Conservation (phyloP, 1,284 basidiomycete genomes). For the Amylostereum chailletii region DNA sequence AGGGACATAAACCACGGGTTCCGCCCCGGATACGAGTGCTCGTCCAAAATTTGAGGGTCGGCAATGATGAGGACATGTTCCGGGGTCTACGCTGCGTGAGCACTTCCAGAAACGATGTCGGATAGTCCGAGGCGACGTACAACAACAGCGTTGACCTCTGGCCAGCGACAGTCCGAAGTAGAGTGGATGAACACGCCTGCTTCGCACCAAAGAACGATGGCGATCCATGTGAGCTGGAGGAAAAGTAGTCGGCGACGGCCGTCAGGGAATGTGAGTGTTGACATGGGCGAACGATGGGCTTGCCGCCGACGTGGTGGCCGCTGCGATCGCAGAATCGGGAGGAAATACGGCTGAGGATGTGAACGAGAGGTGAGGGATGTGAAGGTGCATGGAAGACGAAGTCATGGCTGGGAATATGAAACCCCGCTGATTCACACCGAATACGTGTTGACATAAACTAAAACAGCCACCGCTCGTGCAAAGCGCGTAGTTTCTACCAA, state of each 20-base stretch:
- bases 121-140: slow-evolving; percentile 17
- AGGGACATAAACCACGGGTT: slow-evolving; percentile 38
- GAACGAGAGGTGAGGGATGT: too few species aligned
- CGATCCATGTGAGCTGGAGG: slow-evolving; percentile 46
- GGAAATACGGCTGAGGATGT: too few species aligned
- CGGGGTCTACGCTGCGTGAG: slow-evolving; percentile 20
- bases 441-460: too few species aligned
- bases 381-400: too few species aligned
- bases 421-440: too few species aligned
- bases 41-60: slow-evolving; percentile 77
- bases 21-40: slow-evolving; percentile 49
- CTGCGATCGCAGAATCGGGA: too few species aligned
- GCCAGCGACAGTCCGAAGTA: slow-evolving; percentile 51
- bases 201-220: slow-evolving; percentile 64
- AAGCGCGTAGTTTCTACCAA: too few species aligned
- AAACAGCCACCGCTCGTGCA: too few species aligned
- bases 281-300: too few species aligned
- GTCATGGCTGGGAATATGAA: too few species aligned
- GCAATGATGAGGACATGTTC: slow-evolving; percentile 72
- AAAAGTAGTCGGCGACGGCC: background rate
- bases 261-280: too few species aligned
- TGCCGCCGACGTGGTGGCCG: too few species aligned
- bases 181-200: slow-evolving; percentile 48
- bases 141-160: slow-evolving; percentile 26
- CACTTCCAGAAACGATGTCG: slow-evolving; percentile 1